Evolutionary conservation across 768 basidiomycete genomes (phyloP), one percentile per base, ranked within the genome.

Genomic region (Pleurotus tuber-regium): DNA sequence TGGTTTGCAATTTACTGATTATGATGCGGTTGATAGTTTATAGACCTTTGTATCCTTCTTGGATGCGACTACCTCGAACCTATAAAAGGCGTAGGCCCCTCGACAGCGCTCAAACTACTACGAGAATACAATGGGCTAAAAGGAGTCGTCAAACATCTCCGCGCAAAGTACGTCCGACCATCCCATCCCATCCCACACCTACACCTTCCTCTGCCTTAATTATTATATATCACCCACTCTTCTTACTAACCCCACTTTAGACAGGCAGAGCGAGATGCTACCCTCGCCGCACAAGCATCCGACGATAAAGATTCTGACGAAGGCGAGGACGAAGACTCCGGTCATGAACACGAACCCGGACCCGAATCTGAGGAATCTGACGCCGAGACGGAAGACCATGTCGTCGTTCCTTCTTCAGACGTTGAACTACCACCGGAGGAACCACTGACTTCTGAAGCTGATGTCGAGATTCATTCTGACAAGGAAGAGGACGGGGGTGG

Each of bases 51-150:
- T 63, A 89, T 99, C 57, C 79, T 99, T 7, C 84, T 98, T 31
- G 97, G 97, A 4, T 99, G 97, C 54, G 97, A 99, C 64, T 99
- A 99, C 69, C 84, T 99, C 52, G 97, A 99, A 66, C 97, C 97
- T n/a, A 93, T 97, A 65, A 95, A 86, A 67, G 97, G 97, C 2
- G 73, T 99, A 36, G 97, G 97, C 23, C 95, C 97, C 11, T 97
- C 98, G 66, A 92, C 86, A 11, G 97, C 96, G 2, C 73, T 97
- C 44, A 99, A 98, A 69, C 80, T 98, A 26, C 78, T 98, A 38
- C 76, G 89, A 55, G 96, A 99, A 62, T 72, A 90, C 53, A 84
- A 84, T 7, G 75, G 77, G 8, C 76, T 99, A 16, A 80, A 76
- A 38, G 78, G 74, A 2, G 86, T 97, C 30, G 72, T 97, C 29